phyloP scores from a whole-genome alignment of 768 basidiomycete genomes.

The Crassisporium funariophilum region DNA sequence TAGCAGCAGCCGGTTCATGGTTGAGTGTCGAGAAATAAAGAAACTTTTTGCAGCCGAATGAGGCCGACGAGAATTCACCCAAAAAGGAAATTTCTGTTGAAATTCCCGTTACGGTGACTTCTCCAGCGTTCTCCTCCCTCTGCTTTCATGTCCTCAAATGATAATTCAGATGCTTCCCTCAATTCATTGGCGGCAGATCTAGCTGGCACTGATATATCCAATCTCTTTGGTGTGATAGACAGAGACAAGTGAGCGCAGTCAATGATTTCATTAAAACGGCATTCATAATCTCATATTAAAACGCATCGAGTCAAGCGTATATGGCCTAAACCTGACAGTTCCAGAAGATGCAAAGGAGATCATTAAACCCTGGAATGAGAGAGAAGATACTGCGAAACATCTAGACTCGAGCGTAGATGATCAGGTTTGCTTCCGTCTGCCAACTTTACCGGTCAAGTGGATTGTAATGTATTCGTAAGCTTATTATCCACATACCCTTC shows the following conservation, averaged over 20 bases:
- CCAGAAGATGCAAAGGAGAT: conserved; percentile 77
- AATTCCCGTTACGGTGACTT: not conserved
- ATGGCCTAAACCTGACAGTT: conserved; percentile 79
- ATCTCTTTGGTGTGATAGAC: conserved; percentile 62
- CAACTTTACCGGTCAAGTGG: not conserved
- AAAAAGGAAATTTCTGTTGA: conserved; percentile 7
- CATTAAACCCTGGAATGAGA: conserved; percentile 81
- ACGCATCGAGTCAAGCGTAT: conserved; percentile 55
- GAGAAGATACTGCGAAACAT: conserved; percentile 65
- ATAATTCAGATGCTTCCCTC: conserved; percentile 25
- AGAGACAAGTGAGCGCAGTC: conserved; percentile 60
- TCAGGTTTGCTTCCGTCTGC: conserved; percentile 53
- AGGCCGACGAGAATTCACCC: conserved; percentile 13
- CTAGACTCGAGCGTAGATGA: conserved; percentile 85
- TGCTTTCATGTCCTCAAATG: conserved; percentile 16
- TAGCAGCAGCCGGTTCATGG: conserved; percentile 26
- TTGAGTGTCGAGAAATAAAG: conserved; percentile 6
- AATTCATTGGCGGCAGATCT: conserved; percentile 49
- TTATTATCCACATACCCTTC: conserved; percentile 84
- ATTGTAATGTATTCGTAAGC: conserved; percentile 38
- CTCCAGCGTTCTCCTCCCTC: not conserved
- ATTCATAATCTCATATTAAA: conserved; percentile 23
- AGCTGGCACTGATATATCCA: conserved; percentile 51
- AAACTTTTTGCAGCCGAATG: no score
- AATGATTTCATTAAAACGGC: conserved; percentile 1